Base-by-base conservation (phyloP, 75 land plant genomes). In the Selaginella moellendorffii region DNA sequence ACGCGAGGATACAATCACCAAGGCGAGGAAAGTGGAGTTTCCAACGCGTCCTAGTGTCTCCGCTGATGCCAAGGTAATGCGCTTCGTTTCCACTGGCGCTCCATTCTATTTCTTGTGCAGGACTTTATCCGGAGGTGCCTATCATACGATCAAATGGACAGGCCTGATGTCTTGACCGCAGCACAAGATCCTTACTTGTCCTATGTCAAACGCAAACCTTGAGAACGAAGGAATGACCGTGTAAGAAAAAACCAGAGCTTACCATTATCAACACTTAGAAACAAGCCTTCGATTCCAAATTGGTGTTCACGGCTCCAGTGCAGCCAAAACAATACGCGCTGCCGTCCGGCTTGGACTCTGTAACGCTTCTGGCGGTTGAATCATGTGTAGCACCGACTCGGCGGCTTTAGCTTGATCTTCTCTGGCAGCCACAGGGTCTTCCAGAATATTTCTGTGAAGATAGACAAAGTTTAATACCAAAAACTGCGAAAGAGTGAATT, bases 21-120 rank as follows among this genome's bases (percentile, higher is more conserved):
- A 83, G 65, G 97, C 97, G 0, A 82, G 81, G 24, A 85, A 83
- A 66, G 97, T 92, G 56, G 97, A 92, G 52, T 92, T 92, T 67
- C 95, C n/a, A 95, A 66, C 90, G 27, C 76, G 78, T 54, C 97
- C 97, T 10, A 31, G 86, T 62, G 89, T 88, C 29, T 92, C 97
- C 29, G 81, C 69, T 72, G 97, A 92, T 68, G 97, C 96, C 58
- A 92, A 92, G 87, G 97, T 88, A n/a, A n/a, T n/a, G n/a, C n/a
- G n/a, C n/a, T n/a, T n/a, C n/a, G n/a, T n/a, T n/a, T n/a, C n/a
- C n/a, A n/a, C n/a, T n/a, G n/a, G n/a, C n/a, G n/a, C n/a, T n/a
- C n/a, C n/a, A n/a, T n/a, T n/a, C n/a, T n/a, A n/a, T n/a, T n/a
- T 36, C 14, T 36, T 36, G 14, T 68, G 52, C 81, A 92, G 97